These are phyloP conservation scores for Chalara sp. DNA, from an alignment of 2,329 filamentous ascomycete genomes.

Conservation along the genomic window DNA sequence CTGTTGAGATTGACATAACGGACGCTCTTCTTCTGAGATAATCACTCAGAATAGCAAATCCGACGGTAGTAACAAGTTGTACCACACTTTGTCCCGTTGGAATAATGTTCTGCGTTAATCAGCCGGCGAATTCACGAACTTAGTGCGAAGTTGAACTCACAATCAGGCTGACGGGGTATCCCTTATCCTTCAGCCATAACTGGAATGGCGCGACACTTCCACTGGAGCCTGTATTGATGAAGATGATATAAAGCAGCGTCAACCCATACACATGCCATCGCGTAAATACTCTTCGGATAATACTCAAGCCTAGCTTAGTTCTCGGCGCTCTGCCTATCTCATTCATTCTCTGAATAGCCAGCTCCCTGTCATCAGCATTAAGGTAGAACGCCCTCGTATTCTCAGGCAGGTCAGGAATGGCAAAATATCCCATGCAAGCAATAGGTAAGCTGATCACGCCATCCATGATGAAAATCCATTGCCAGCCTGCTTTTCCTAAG, in stretches of 20 bases:
- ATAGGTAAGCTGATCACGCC: conserved; percentile 21
- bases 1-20: conserved; percentile 26
- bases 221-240: conserved; percentile 30
- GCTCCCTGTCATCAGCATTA: conserved; percentile 7
- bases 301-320: conserved; percentile 19
- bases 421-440: conserved; percentile 16
- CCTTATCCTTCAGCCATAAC: conserved; percentile 34
- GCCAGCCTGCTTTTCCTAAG: conserved; percentile 32
- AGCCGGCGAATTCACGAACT: not conserved
- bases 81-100: conserved; percentile 42
- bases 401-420: conserved; percentile 14
- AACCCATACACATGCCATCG: conserved; percentile 33
- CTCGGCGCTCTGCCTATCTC: conserved; percentile 22
- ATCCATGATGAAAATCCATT: conserved; percentile 36
- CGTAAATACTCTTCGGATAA: conserved; percentile 22
- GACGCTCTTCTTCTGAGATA: conserved; percentile 29
- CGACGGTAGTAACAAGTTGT: conserved; percentile 45
- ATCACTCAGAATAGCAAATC: conserved; percentile 48
- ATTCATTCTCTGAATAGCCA: conserved; percentile 14
- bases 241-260: conserved; percentile 32
- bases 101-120: conserved; percentile 34
- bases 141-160: conserved; percentile 17
- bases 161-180: conserved; percentile 41
- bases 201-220: conserved; percentile 30
- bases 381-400: conserved; percentile 15